These are phyloP conservation scores for Saccharomycopsis javanensis DNA, from an alignment of 805 yeast species.

Conservation along the genomic window DNA sequence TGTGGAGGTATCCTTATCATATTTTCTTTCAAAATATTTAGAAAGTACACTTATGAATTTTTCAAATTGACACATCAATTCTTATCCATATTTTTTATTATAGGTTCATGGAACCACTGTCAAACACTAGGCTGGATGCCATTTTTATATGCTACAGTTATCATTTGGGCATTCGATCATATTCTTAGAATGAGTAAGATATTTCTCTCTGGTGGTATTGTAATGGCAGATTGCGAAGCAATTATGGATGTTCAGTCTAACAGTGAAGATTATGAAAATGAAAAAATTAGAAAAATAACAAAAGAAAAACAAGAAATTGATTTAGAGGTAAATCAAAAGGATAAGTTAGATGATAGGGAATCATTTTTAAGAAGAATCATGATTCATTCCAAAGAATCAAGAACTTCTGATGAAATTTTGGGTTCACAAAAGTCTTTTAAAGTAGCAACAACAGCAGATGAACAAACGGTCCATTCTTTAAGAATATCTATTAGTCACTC, in stretches of 20 bases:
- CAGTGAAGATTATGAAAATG: neutral
- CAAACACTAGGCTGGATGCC: constrained; percentile 33
- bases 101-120: constrained; percentile 40
- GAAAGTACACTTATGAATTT: constrained; percentile 35
- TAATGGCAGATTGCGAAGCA: constrained; percentile 23
- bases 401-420: neutral
- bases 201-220: constrained; percentile 23
- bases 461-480: constrained; percentile 27
- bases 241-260: neutral
- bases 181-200: constrained; percentile 29
- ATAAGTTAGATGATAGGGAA: neutral
- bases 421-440: neutral
- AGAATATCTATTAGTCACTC: constrained; percentile 40
- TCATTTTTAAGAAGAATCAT: neutral
- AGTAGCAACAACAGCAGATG: no score
- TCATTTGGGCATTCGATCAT: constrained; percentile 36
- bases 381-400: constrained; percentile 4
- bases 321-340: neutral
- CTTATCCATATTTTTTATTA: constrained; percentile 32
- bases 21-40: constrained; percentile 26
- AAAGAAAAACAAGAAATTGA: neutral
- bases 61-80: constrained; percentile 37
- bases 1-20: constrained; percentile 24
- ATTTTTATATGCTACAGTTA: constrained; percentile 31
- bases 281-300: neutral